phyloP scores from a whole-genome alignment of 2,329 filamentous ascomycete genomes.

The Pseudogymnoascus sp. region DNA sequence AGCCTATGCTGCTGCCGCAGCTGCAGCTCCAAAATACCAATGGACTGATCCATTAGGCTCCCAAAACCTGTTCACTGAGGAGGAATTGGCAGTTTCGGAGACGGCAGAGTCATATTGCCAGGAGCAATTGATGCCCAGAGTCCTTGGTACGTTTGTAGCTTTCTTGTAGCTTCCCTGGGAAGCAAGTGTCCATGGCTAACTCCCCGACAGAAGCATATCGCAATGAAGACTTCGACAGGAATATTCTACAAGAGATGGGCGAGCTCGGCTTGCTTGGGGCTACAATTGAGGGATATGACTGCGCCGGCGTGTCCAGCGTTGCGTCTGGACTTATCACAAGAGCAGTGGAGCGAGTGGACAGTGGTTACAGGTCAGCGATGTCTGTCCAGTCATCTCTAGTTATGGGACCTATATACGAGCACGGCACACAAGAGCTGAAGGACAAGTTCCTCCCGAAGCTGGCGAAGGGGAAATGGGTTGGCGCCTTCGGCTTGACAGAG shows the following conservation, averaged over 20 bases:
- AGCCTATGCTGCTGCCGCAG: constrained; percentile 22
- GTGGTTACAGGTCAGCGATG: constrained; percentile 86
- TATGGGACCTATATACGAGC: constrained; percentile 87
- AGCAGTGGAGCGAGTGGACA: constrained; percentile 84
- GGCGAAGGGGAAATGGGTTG: constrained; percentile 73
- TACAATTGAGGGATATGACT: constrained; percentile 79
- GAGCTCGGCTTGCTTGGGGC: constrained; percentile 82
- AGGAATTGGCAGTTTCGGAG: constrained; percentile 82
- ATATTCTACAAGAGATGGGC: constrained; percentile 86
- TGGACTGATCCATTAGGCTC: constrained; percentile 84
- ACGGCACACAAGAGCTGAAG: constrained; percentile 79
- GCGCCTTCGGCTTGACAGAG: constrained; percentile 84
- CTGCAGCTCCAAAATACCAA: constrained; percentile 50
- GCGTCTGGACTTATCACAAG: constrained; percentile 84
- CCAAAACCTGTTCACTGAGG: constrained; percentile 72
- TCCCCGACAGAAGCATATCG: constrained; percentile 63
- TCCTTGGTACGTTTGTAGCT: constrained; percentile 57
- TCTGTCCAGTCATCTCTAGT: constrained; percentile 88
- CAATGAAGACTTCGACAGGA: constrained; percentile 76
- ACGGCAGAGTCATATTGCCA: constrained; percentile 93
- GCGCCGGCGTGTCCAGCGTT: constrained; percentile 79
- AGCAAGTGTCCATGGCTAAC: constrained; percentile 5
- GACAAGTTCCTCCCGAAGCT: constrained; percentile 72
- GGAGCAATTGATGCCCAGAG: constrained; percentile 74
- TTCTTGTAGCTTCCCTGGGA: constrained; percentile 11